Evolutionary conservation across 1,284 basidiomycete genomes (phyloP).

Genomic region (Testicularia cyperi): DNA sequence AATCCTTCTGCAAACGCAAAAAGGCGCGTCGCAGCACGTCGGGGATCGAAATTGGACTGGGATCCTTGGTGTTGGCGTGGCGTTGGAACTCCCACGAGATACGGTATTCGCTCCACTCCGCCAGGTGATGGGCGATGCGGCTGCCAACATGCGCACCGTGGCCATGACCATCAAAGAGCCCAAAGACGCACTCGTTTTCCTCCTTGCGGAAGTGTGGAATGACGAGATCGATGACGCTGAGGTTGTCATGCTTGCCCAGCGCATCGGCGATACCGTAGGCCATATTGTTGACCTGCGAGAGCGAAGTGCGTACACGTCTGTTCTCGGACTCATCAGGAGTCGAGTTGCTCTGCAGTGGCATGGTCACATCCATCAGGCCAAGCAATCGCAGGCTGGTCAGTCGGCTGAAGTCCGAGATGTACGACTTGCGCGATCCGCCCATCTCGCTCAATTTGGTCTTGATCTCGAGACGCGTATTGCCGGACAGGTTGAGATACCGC

Average conservation of each 20-base stretch:
- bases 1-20: conserved; percentile 53
- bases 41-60: conserved; percentile 35
- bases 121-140: conserved; percentile 65
- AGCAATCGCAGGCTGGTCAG: conserved; percentile 80
- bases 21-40: conserved; percentile 54
- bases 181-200: conserved; percentile 85
- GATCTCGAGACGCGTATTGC: conserved; percentile 85
- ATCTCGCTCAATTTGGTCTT: conserved; percentile 65
- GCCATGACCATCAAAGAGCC: conserved; percentile 76
- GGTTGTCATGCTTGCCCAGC: conserved; percentile 67
- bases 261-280: conserved; percentile 95
- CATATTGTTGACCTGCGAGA: conserved; percentile 88
- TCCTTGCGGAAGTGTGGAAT: conserved; percentile 80
- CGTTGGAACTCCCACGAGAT: conserved; percentile 49
- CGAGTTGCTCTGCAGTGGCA: conserved; percentile 62
- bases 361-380: conserved; percentile 96
- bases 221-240: conserved; percentile 90
- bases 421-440: conserved; percentile 54
- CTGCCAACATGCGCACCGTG: conserved; percentile 64
- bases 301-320: conserved; percentile 86
- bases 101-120: conserved; percentile 44
- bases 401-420: conserved; percentile 82
- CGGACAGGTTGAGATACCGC: conserved; percentile 83
- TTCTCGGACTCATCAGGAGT: conserved; percentile 86
- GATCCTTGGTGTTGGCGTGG: conserved; percentile 18